Percentiles rank a stretch among this genome's conserved stretches.
phyloP scores from a whole-genome alignment of 176 grass and related monocot genomes.

The Bromus sterilis region DNA sequence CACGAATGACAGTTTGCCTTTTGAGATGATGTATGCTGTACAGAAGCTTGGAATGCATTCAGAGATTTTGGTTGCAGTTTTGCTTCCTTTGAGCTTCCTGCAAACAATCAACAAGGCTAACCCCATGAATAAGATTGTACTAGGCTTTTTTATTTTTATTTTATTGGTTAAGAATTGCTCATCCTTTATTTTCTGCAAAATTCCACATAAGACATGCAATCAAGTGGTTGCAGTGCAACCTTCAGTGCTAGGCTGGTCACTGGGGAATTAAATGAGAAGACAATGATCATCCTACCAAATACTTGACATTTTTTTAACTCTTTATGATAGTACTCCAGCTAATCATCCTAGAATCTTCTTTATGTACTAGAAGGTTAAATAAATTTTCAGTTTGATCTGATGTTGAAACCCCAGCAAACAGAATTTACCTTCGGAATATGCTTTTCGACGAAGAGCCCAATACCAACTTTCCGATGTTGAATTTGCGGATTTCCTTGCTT shows the following conservation, averaged over 20 bases:
- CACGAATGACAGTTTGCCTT: conserved; percentile 74
- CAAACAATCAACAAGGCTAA: neutral
- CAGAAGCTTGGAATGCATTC: conserved; percentile 72
- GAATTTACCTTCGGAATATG: conserved; percentile 66
- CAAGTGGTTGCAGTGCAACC: neutral
- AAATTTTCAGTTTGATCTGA: neutral
- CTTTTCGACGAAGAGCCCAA: conserved; percentile 60
- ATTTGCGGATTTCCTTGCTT: conserved; percentile 63
- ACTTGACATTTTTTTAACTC: neutral
- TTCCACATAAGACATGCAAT: neutral
- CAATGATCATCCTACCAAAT: conserved; percentile 7
- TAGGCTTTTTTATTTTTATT: neutral
- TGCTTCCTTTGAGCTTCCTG: conserved; percentile 65
- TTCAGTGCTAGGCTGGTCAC: neutral
- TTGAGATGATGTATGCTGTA: conserved; percentile 65
- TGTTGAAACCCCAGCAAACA: neutral
- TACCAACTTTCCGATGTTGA: conserved; percentile 59
- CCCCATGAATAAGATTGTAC: neutral
- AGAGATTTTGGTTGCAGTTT: conserved; percentile 62
- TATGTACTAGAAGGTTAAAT: neutral
- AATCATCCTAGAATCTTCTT: neutral
- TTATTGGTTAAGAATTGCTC: neutral
- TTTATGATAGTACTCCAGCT: neutral
- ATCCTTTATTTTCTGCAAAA: neutral
- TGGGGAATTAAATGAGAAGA: neutral